These are phyloP conservation scores for Monosporascus cannonballus DNA, from an alignment of 2,329 filamentous ascomycete species.

Conservation along the genomic window DNA sequence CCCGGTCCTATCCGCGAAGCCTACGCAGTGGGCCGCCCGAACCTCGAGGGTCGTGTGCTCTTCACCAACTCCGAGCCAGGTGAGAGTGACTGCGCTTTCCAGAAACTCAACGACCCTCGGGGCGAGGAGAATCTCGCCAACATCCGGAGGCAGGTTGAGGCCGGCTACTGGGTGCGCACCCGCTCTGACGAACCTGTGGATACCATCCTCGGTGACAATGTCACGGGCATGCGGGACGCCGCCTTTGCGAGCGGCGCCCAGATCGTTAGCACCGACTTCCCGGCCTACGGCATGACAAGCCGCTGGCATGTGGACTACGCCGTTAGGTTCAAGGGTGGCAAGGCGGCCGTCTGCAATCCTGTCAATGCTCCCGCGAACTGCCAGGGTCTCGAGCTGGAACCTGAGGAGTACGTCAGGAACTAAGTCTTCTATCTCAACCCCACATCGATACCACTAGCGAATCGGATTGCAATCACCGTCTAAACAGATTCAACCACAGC, in stretches of 20 bases:
- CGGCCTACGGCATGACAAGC: slow-evolving; percentile 37
- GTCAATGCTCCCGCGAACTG: slow-evolving; percentile 8
- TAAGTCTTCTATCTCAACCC: background rate
- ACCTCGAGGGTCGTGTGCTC: slow-evolving; percentile 36
- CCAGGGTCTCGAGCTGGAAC: slow-evolving; percentile 1
- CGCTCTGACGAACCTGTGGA: slow-evolving; percentile 38
- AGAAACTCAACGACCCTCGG: slow-evolving; percentile 41
- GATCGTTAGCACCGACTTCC: slow-evolving; percentile 43
- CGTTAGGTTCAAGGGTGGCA: slow-evolving; percentile 19
- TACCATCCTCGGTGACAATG: slow-evolving; percentile 34
- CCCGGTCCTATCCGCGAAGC: slow-evolving; percentile 31
- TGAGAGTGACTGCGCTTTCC: slow-evolving; percentile 38
- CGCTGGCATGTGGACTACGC: slow-evolving; percentile 42
- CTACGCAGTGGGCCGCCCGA: slow-evolving; percentile 29
- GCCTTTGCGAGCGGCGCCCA: slow-evolving; percentile 42
- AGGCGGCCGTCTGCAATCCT: slow-evolving; percentile 27
- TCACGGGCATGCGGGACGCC: slow-evolving; percentile 31
- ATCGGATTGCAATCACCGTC: too few relatives aligned
- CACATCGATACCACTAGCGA: too few relatives aligned
- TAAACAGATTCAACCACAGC: too few relatives aligned
- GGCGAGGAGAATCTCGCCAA: slow-evolving; percentile 27
- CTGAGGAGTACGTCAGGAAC: slow-evolving; percentile 3
- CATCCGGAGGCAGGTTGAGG: slow-evolving; percentile 37
- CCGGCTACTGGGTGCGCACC: slow-evolving; percentile 43
- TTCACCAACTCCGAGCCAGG: slow-evolving; percentile 44